Conservation (phyloP, 2,329 filamentous ascomycete genomes). For the Berkeleyomyces basicola region DNA sequence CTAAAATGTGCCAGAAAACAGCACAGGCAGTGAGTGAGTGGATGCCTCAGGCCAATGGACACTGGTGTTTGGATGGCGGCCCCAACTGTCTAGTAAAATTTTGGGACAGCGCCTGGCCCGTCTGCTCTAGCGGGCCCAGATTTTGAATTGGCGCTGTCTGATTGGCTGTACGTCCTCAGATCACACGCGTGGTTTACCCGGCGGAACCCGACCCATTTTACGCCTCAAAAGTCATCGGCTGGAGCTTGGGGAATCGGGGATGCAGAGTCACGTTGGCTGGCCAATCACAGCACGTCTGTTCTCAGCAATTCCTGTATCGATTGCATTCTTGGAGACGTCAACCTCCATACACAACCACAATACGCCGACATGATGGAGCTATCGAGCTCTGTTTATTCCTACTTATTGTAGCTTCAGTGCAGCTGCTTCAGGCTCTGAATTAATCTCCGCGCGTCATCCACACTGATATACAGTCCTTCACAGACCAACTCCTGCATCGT, state of each 20-base stretch:
- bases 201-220: slow-evolving; percentile 10
- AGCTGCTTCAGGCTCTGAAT: slow-evolving; percentile 47
- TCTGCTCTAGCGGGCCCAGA: slow-evolving; percentile 4
- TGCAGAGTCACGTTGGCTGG: slow-evolving; percentile 1
- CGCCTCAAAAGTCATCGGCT: background rate
- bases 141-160: slow-evolving; percentile 9
- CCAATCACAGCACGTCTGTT: background rate
- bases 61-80: background rate
- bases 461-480: slow-evolving; percentile 34
- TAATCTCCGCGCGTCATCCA: slow-evolving; percentile 45
- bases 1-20: slow-evolving; percentile 4
- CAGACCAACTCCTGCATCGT: slow-evolving; percentile 36
- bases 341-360: no score
- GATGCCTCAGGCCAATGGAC: slow-evolving; percentile 12
- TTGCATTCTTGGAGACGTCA: no score
- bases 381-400: no score
- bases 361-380: no score
- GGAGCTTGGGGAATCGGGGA: background rate
- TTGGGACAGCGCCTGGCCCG: background rate
- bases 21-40: slow-evolving; percentile 3
- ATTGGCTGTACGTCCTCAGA: slow-evolving; percentile 5
- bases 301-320: no score
- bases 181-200: slow-evolving; percentile 9
- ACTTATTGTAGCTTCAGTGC: slow-evolving; percentile 27
- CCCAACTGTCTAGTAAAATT: background rate